These are phyloP conservation scores for Cyclocybe aegerita DNA, from an alignment of 768 basidiomycete species.

Conservation along the genomic window DNA sequence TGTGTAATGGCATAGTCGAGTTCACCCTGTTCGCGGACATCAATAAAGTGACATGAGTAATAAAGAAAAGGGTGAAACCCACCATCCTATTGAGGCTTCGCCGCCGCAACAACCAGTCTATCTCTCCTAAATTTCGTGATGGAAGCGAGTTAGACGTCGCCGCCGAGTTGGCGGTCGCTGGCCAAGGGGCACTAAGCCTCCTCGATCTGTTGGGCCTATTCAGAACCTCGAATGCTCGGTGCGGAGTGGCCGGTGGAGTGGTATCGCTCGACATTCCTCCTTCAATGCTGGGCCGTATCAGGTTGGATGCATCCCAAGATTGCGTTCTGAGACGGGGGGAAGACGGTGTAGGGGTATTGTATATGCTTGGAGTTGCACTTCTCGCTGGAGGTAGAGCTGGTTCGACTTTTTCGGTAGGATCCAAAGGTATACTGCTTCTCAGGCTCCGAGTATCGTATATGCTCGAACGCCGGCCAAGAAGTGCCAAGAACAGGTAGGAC, in stretches of 20 bases:
- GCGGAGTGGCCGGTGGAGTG: conserved; percentile 36
- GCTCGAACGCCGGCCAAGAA: not conserved
- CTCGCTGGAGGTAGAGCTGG: conserved; percentile 23
- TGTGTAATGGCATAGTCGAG: conserved; percentile 69
- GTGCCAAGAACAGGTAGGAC: conserved; percentile 31
- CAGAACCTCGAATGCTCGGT: conserved; percentile 50
- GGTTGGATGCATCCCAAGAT: conserved; percentile 48
- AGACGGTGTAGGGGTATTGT: conserved; percentile 38
- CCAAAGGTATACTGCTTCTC: conserved; percentile 21
- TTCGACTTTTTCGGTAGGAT: conserved; percentile 30
- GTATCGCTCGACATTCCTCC: conserved; percentile 47
- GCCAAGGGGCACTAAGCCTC: conserved; percentile 31
- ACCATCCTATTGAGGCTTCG: conserved; percentile 73
- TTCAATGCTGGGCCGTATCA: conserved; percentile 41
- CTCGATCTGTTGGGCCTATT: conserved; percentile 43
- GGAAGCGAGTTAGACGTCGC: conserved; percentile 21
- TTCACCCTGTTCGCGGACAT: conserved; percentile 52
- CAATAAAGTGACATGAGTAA: conserved; percentile 10
- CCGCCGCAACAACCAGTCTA: conserved; percentile 78
- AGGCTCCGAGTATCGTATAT: conserved; percentile 5
- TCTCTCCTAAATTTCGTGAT: conserved; percentile 61
- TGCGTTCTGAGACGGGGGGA: conserved; percentile 45
- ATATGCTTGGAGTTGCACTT: conserved; percentile 35
- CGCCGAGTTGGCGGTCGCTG: conserved; percentile 16
- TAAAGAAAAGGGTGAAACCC: conserved; percentile 24